Evolutionary conservation across 2,329 filamentous ascomycete species (phyloP), one percentile per base, ranked within the genome.

Genomic region (Trichoderma sp.): DNA sequence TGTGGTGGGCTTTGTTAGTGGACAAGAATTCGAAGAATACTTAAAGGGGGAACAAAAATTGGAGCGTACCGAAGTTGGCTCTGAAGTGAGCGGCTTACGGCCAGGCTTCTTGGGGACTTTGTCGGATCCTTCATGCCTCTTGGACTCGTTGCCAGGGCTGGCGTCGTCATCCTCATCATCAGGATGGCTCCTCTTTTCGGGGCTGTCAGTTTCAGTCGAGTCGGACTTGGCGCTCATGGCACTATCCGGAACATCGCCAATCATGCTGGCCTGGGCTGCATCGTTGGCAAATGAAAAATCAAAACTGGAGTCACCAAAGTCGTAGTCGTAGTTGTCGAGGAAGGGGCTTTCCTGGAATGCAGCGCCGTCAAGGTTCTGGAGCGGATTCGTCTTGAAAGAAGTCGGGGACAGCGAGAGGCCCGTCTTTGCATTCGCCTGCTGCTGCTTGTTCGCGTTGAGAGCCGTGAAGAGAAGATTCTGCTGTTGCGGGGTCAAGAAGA

Each of bases 71-170:
- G 95, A 96, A 76, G 93, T 98, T 28, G 96, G 96, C 82, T 98
- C 96, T 26, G 93, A 97, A 62, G 94, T 98, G 77, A 98, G 86
- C 23, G 95, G 96, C 86, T 99, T 99, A 74, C 96, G 90, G 65
- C 96, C 96, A 5, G 96, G 95, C 84, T 98, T 99, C 89, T 98
- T 98, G 28, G 93, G 90, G 57, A 91, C 87, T 83, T 96, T 97
- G 58, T 95, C 93, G 70, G 94, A 91, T 72, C 91, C 90, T 82
- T 97, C 94, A 73, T 93, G 89, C 74, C 94, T 89, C 85, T 95
- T 96, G 72, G 85, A 82, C 17, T 83, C 83, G 57, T 83, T 83
- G 69, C 84, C 82, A 20, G 78, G 77, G 47, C 77, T 79, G 32
- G 82, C 80, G n/a, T 87, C 92, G 6, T 92, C 91, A 2, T 90